Base-by-base conservation (phyloP, 805 yeast genomes). In the Cyberlindnera veronae region DNA sequence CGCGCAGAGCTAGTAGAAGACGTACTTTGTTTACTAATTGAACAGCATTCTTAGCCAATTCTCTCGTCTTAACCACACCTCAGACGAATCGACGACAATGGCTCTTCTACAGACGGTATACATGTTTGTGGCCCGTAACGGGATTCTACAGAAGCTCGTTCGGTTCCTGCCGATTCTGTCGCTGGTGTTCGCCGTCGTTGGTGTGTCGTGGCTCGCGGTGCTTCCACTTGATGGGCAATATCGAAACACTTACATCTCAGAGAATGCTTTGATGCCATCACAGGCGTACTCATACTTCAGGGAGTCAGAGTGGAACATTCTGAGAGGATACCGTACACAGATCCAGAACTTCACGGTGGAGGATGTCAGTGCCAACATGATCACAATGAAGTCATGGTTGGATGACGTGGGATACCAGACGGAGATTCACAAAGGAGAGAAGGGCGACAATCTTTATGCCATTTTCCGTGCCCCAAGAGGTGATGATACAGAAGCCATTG, bases 211-310 rank as follows among this genome's bases (percentile, higher is more conserved):
- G 78, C 64, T 93, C n/a, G 58, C 74, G 12, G 62, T 72, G 5
- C 66, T 89, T 36, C 96, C 98, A 0, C 46, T 79, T 51, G 84
- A 84, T 14, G 98, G 96, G 16, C 87, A 86, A 56, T 87, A 68
- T 60, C 69, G 97, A 40, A 64, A 71, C 47, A 88, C 96, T 2
- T 93, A 93, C 60, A 84, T 90, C 11, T 84, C 95, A 7, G 99
- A 93, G 58, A 93, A 93, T 63, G 99, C 99, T 23, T 68, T 93
- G 60, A 81, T 93, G 86, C 97, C 99, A 7, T 90, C 95, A 0
- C 98, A 93, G 60, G 98, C 93, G 3, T 81, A 82, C 51, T 81
- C 95, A 18, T 89, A 88, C 58, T 93, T 86, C 60, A 72, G 97
- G 40, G 98, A 91, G 56, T 78, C 88, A 29, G 98, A 93, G 59